Percentiles rank a stretch among this genome's conserved stretches.
Evolutionary conservation across 2,329 filamentous ascomycete genomes (phyloP).

Genomic region (Paecilomyces dactylethromorphus): DNA sequence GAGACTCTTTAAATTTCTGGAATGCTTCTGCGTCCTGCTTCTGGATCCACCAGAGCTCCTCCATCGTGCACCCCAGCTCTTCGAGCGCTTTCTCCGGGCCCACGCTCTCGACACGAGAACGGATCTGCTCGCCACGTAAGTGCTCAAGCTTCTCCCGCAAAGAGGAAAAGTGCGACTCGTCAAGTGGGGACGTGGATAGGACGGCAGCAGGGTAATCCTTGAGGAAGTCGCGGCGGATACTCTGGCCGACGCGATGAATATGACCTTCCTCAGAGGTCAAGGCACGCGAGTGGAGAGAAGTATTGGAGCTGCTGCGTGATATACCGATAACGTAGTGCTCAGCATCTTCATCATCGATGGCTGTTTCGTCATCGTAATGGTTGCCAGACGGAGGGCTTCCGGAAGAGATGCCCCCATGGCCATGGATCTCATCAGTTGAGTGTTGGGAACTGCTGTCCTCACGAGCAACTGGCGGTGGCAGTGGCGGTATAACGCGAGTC

Average conservation of each 20-base stretch:
- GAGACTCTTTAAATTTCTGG: conserved; percentile 37
- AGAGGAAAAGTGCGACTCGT: conserved; percentile 40
- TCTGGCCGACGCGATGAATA: conserved; percentile 62
- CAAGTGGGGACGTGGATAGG: conserved; percentile 23
- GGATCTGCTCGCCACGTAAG: conserved; percentile 36
- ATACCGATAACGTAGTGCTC: conserved; percentile 42
- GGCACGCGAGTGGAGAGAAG: conserved; percentile 60
- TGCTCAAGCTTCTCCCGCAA: conserved; percentile 38
- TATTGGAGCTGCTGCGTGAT: conserved; percentile 58
- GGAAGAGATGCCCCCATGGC: conserved; percentile 26
- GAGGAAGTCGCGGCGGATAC: conserved; percentile 58
- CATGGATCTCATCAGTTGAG: conserved; percentile 23
- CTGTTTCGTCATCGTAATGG: conserved; percentile 23
- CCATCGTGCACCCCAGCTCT: conserved; percentile 38
- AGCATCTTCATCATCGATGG: conserved; percentile 35
- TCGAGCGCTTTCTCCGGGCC: conserved; percentile 35
- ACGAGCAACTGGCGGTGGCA: conserved; percentile 8
- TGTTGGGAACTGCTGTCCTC: conserved; percentile 27
- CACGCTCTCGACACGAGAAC: conserved; percentile 30
- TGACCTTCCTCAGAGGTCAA: conserved; percentile 64
- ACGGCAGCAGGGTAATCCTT: conserved; percentile 34
- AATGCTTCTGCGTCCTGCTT: conserved; percentile 39
- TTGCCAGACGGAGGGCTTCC: conserved; percentile 13
- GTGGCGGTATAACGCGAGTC: conserved; percentile 51
- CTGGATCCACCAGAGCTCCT: conserved; percentile 38